Evolutionary conservation across 805 yeast species (phyloP), one percentile per base, ranked within the genome.

Genomic region (Saccharomycopsis sp.): DNA sequence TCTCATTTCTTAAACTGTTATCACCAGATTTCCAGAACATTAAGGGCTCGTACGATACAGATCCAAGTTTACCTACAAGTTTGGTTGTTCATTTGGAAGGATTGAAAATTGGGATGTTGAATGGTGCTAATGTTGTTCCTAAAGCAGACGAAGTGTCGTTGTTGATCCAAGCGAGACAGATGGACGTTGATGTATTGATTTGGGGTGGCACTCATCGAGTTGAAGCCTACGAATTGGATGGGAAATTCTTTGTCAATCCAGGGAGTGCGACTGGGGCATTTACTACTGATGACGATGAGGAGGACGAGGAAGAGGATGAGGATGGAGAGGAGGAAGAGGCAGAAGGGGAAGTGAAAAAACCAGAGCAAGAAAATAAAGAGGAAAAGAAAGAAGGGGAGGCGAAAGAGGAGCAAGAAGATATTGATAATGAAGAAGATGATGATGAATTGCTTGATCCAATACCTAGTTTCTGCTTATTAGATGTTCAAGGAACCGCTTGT

Each of bases 231-330:
- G 85, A 93, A 7, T 66, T 89, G 47, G 97, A 88, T 53, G 95
- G 94, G 19, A 86, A 85, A 62, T 86, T 89, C 60, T 93, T 93
- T 57, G 74, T 93, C n/a, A 90, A 86, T 60, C 97, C 98, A 0
- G 98, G 98, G 0, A 83, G 95, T 58, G 95, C 95, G 34, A 89
- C 97, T 0, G 98, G 98, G 21, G 96, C 97, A 0, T 77, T 74
- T 53, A 72, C 74, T 35, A 73, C 84, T 26, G 81, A 79, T 56
- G 77, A 79, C 64, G 79, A 79, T 47, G 70, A 67, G 4, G 72
- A 69, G 2, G 77, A 73, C 16, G 80, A 72, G 2, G 70, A 71
- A 2, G 69, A 59, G 4, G 64, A 61, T 5, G 65, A 62, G 8
- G 67, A 60, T 8, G 59, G 58, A 4, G 53, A 61, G 22, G 56